Base-by-base conservation (phyloP, 2,329 filamentous ascomycete genomes). In the Paracorniculantispora psalliotae region DNA sequence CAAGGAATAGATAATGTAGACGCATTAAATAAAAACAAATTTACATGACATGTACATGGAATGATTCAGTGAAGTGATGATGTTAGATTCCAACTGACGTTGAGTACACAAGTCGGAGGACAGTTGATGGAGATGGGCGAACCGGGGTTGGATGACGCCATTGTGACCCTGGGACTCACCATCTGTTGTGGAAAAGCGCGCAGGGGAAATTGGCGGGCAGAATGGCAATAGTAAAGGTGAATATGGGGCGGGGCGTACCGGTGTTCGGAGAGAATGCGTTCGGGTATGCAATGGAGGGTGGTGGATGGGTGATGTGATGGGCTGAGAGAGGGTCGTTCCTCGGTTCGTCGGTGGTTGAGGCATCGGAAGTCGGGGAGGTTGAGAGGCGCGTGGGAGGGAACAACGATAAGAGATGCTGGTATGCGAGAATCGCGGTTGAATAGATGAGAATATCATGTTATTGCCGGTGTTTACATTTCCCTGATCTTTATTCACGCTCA, bases 81-180 rank as follows among this genome's bases (percentile, higher is more conserved):
- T n/a, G n/a, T n/a, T n/a, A n/a, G n/a, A n/a, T n/a, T n/a, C n/a
- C n/a, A n/a, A n/a, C n/a, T n/a, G n/a, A n/a, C n/a, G n/a, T n/a
- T n/a, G n/a, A n/a, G n/a, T n/a, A n/a, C n/a, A n/a, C n/a, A n/a
- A n/a, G n/a, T n/a, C n/a, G n/a, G n/a, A n/a, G n/a, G n/a, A n/a
- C n/a, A n/a, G n/a, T n/a, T n/a, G n/a, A 54, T 33, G 41, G 43
- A 49, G 44, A 37, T 37, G 12, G 12, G 23, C 15, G 48, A 58
- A 57, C 59, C 21, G 47, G 54, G 59, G 49, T 57, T 41, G 13
- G 48, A 61, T 61, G 59, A 53, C 59, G 54, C 59, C 54, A 61
- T 61, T 57, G n/a, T 19, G 46, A 51, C 39, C 54, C 53, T 41
- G 39, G 54, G 48, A 51, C 25, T 57, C 59, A 57, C 23, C 58